Conservation (phyloP, 345 rosid species). For the Chamaenerion angustifolium region DNA sequence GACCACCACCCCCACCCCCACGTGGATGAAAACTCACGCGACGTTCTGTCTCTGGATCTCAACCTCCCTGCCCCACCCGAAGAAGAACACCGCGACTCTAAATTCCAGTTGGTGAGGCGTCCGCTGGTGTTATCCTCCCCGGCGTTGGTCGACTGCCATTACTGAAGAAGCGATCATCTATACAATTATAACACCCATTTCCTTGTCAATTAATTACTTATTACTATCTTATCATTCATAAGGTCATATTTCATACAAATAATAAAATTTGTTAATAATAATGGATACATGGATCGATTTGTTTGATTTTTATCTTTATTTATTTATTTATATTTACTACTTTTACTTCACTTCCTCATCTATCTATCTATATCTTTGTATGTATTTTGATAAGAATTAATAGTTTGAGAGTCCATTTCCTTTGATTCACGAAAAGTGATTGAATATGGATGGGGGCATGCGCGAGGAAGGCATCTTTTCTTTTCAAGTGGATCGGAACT, state of each 20-base stretch:
- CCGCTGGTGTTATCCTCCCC: slow-evolving; percentile 44
- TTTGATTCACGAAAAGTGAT: slow-evolving; percentile 84
- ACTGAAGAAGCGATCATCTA: slow-evolving; percentile 21
- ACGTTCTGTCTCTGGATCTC: slow-evolving; percentile 63
- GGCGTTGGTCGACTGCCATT: slow-evolving; percentile 83
- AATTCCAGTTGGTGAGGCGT: slow-evolving; percentile 45
- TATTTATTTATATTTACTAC: no score
- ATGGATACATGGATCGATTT: no score
- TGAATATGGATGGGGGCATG: slow-evolving; percentile 11
- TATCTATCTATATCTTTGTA: no score
- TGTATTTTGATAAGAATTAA: no score
- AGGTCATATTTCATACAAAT: background rate
- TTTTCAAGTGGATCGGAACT: no score
- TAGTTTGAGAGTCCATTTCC: slow-evolving; percentile 94
- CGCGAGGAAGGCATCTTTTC: slow-evolving; percentile 21
- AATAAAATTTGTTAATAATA: background rate
- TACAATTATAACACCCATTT: background rate
- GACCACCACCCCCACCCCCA: slow-evolving; percentile 1
- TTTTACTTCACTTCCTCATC: no score
- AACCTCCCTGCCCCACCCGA: slow-evolving; percentile 94
- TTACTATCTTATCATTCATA: background rate
- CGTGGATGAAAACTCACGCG: slow-evolving; percentile 19
- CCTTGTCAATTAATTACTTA: slow-evolving; percentile 1
- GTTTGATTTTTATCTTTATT: no score
- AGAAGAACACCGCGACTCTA: slow-evolving; percentile 36